Evolutionary conservation across 192 early-diverging fungal species (phyloP), one percentile per base, ranked within the genome.

Genomic region (Phlyctochytrium arcticum): DNA sequence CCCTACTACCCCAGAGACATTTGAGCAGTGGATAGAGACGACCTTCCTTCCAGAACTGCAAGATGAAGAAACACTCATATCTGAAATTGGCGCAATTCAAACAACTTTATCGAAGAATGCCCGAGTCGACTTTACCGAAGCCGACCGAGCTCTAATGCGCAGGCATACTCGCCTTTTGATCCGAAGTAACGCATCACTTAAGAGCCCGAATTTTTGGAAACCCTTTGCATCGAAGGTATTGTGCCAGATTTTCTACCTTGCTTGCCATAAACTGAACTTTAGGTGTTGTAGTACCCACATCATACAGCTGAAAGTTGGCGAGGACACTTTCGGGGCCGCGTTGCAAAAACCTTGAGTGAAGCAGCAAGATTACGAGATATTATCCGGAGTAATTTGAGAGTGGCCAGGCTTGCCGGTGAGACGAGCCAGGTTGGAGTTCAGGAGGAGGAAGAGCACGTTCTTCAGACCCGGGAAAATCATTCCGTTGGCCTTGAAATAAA

Each of bases 281-380:
- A 12, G 12, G n/a, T 12, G 10, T 53, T 24, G 12, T 23, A 61
- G 48, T 50, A 64, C 31, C 31, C 48, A 21, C n/a, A 54, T n/a
- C 62, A 64, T 32, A 8, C 17, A 23, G 33, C 26, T 17, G 48
- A 64, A 1, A 35, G 30, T n/a, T 64, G 62, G 62, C 48, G 49
- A 64, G 50, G 35, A 3, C 62, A 64, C 5, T 24, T 33, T 10
- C 39, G 1, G 21, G 39, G 2, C 12, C 0, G 2, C 21, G 2
- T 44, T 44, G 39, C 39, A 44, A 44, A 44, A 2, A 2, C 15
- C 21, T 12, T n/a, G 39, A 44, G 0, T 44, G 39, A 44, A 19
- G 39, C 12, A 0, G 2, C 39, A 44, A 19, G 21, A 44, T 33
- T 61, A 12, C 1, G 50, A 0, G 50, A n/a, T 27, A 24, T 53